Base-by-base conservation (phyloP, 208 protist species). In the Trypanosoma cruzi region DNA sequence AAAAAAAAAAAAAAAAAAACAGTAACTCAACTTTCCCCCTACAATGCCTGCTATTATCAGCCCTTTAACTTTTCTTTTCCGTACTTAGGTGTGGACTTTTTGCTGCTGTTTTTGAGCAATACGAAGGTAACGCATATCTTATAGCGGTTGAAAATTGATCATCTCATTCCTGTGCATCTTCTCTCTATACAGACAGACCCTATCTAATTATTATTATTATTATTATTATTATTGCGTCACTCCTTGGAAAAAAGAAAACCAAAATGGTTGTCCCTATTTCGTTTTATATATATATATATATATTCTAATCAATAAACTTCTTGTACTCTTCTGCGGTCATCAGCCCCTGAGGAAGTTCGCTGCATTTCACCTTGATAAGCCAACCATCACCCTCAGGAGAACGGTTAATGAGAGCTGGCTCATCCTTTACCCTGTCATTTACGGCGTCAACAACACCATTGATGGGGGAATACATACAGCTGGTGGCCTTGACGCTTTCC, bases 401-500 rank as follows among this genome's bases (percentile, higher is more conserved):
- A 63, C 88, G 71, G 77, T 97, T 96, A 66, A 96, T 86, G 26
- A 96, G 81, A 16, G 80, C 79, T 10, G 93, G 91, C 71, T 95
- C 78, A 62, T 96, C 89, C 62, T 82, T 89, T 53, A 97, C 80
- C 53, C 77, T 78, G 31, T 92, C 87, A 80, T 98, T 98, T 44
- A 98, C 88, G 16, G 85, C 73, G 18, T 77, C 73, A 50, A 98
- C 81, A 29, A 80, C 91, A 65, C 94, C 94, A 34, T 69, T 75
- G 11, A 98, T 80, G 24, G 94, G 94, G 22, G 89, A 93, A 80
- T 93, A 94, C 53, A 98, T 82, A 63, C 92, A 89, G 75, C 89
- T 96, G 28, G 94, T 96, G 7, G 94, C 94, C 77, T 98, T 98
- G 6, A 98, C 92, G 68, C 91, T 96, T 71, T 97, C 91, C 46